These are phyloP conservation scores for Sisymbrium altissimum DNA, from an alignment of 345 rosid species.

Conservation along the genomic window DNA sequence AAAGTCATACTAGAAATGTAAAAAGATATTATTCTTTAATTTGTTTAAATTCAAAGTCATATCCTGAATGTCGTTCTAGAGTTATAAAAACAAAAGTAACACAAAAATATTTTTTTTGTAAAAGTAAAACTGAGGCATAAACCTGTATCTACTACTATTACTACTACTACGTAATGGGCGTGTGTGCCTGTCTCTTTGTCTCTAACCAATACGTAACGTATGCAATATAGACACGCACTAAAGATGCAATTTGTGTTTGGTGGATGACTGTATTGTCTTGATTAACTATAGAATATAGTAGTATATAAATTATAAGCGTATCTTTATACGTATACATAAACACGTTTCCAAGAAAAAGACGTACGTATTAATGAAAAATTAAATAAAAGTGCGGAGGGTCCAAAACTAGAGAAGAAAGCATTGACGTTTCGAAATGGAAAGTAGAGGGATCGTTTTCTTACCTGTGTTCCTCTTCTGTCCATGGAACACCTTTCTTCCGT, in stretches of 20 bases:
- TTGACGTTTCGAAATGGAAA: neutral
- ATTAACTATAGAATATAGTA: neutral
- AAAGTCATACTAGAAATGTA: neutral
- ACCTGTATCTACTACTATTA: neutral
- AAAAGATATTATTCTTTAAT: neutral
- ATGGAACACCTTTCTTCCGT: slow-evolving; percentile 84
- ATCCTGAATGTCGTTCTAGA: neutral
- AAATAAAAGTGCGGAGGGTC: neutral
- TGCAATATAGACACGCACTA: slow-evolving; percentile 22
- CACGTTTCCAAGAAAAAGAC: slow-evolving; percentile 21
- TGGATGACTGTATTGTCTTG: slow-evolving; percentile 9
- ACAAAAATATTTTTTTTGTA: neutral
- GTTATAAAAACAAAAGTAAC: neutral
- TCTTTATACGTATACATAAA: slow-evolving; percentile 26
- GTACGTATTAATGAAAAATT: neutral
- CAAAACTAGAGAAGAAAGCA: slow-evolving; percentile 31
- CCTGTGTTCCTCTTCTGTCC: slow-evolving; percentile 70
- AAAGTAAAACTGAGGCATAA: neutral
- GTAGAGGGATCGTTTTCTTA: slow-evolving; percentile 15
- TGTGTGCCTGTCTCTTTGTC: slow-evolving; percentile 18
- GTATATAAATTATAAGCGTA: slow-evolving; percentile 9
- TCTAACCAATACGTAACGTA: slow-evolving; percentile 12
- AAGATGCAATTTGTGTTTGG: slow-evolving; percentile 16
- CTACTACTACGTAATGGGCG: slow-evolving; percentile 8
- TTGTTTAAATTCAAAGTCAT: neutral